phyloP scores from a whole-genome alignment of 1,139 yeast genomes.

The Citeromyces hawaiiensis region DNA sequence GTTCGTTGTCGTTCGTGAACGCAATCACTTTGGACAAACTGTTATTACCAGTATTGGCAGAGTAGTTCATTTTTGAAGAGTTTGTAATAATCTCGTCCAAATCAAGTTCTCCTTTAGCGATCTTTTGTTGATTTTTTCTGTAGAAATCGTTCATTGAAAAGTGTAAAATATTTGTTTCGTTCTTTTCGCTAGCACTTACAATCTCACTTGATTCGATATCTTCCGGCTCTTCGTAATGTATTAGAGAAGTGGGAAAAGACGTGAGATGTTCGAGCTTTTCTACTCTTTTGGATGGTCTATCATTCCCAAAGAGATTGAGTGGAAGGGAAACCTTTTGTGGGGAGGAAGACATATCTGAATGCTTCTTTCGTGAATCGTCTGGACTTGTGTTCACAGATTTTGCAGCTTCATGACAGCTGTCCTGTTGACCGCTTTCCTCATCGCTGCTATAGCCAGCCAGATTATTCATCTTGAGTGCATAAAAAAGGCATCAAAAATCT shows the following conservation, averaged over 20 bases:
- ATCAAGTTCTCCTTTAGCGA: conserved; percentile 13
- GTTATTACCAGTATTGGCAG: conserved; percentile 12
- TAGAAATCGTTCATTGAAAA: conserved; percentile 14
- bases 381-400: too few species aligned
- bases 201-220: background rate
- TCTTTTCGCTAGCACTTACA: background rate
- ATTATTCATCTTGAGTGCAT: background rate
- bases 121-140: conserved; percentile 9
- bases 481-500: background rate
- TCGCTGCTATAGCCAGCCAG: background rate
- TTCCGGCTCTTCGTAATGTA: conserved; percentile 5
- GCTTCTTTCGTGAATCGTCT: too few species aligned
- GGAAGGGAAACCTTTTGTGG: background rate
- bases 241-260: background rate
- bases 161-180: conserved; percentile 6
- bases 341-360: background rate
- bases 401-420: background rate
- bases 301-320: conserved; percentile 2
- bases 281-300: background rate
- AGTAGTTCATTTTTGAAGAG: conserved; percentile 10
- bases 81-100: conserved; percentile 8
- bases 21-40: conserved; percentile 14
- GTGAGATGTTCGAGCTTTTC: conserved; percentile 4
- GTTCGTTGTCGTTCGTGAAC: conserved; percentile 12
- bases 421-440: background rate